Evolutionary conservation across 108 stramenopile genomes (phyloP).

Genomic region (Aurantiochytrium sp.): DNA sequence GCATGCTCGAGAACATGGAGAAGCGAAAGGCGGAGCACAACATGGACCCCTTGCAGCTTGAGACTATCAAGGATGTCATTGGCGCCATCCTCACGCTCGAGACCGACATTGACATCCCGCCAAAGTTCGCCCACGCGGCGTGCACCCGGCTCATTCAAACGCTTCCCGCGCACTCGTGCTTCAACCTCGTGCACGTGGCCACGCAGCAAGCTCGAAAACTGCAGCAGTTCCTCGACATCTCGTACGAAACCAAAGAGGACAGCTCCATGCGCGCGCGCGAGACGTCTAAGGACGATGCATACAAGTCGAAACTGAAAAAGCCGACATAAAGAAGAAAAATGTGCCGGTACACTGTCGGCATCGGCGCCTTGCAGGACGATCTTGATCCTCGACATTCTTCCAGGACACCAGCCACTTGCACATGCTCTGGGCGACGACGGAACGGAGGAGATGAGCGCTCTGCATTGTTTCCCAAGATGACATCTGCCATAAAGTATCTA

Average conservation of each 20-base stretch:
- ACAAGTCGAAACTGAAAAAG: background rate
- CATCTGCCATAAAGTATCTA: no score
- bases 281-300: background rate
- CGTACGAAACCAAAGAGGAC: background rate
- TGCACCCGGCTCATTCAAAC: background rate
- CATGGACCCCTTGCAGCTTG: no score
- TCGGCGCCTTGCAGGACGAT: no score
- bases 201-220: background rate
- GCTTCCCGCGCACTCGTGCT: background rate
- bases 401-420: no score
- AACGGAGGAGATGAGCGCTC: no score
- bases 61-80: background rate
- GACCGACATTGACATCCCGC: slow-evolving; percentile 20
- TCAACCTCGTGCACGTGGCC: background rate
- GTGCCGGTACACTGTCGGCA: no score
- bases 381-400: no score
- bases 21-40: background rate
- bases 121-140: background rate
- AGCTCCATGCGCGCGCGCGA: background rate
- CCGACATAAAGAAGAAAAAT: no score
- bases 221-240: background rate
- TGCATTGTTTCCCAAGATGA: no score
- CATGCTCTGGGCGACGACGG: no score
- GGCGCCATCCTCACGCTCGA: background rate
- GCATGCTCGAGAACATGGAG: background rate